These are phyloP conservation scores for Xylariaceae sp. DNA, from an alignment of 2,329 filamentous ascomycete species.

Conservation along the genomic window DNA sequence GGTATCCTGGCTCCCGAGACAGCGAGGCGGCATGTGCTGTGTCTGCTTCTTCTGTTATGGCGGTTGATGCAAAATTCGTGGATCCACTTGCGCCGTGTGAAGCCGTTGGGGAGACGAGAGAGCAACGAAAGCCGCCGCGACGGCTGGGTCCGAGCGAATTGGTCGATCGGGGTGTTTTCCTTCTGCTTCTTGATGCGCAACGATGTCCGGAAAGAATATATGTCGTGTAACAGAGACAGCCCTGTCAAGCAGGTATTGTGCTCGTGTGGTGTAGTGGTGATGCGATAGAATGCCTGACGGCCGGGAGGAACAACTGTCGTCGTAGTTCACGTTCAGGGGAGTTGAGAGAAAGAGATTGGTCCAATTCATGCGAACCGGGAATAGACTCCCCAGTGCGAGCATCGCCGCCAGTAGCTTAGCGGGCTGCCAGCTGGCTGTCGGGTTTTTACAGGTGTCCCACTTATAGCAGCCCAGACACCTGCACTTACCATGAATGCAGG, in stretches of 20 bases:
- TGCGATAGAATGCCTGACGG: constrained; percentile 12
- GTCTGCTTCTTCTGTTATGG: constrained; percentile 35
- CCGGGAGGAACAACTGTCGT: constrained; percentile 8
- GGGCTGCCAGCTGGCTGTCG: constrained; percentile 16
- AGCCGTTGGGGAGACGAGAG: constrained; percentile 41
- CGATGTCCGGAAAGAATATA: not conserved
- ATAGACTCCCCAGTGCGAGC: constrained; percentile 14
- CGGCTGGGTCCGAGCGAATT: constrained; percentile 26
- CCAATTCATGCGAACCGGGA: constrained; percentile 21
- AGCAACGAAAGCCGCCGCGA: constrained; percentile 32
- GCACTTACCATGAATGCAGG: too few relatives aligned
- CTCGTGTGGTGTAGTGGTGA: constrained; percentile 5
- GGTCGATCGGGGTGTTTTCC: not conserved
- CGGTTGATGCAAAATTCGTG: constrained; percentile 36
- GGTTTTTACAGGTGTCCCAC: constrained; percentile 9
- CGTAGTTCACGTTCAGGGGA: constrained; percentile 24
- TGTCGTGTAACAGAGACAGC: not conserved
- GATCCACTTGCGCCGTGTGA: constrained; percentile 36
- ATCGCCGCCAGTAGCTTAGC: constrained; percentile 17
- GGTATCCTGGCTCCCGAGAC: constrained; percentile 26
- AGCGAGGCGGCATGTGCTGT: constrained; percentile 22
- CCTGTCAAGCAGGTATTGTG: not conserved
- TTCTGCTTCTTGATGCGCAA: not conserved
- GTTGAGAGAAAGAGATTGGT: constrained; percentile 25
- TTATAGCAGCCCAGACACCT: too few relatives aligned